These are phyloP conservation scores for Anisodus acutangulus DNA, from an alignment of 257 asterid genomes.

Conservation along the genomic window DNA sequence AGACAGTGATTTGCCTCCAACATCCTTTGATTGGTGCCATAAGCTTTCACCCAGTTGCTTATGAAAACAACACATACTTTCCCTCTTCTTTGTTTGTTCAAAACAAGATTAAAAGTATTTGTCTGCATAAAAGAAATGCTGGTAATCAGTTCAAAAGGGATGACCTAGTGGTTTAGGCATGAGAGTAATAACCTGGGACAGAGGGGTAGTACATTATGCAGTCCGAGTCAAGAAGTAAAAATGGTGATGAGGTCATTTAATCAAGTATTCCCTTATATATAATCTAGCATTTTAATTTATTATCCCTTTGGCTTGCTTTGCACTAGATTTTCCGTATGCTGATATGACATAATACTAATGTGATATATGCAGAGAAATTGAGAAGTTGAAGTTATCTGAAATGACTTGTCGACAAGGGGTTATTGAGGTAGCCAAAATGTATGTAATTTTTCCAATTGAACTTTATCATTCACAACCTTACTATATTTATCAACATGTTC, in stretches of 20 bases:
- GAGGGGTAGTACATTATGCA: not conserved
- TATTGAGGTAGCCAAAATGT: constrained; percentile 93
- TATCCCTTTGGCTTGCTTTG: not conserved
- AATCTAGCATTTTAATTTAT: not conserved
- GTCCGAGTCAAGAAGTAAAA: not conserved
- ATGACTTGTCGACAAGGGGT: constrained; percentile 96
- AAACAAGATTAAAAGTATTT: not conserved
- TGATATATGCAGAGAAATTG: constrained; percentile 70
- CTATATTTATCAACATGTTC: not conserved
- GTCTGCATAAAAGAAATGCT: constrained; percentile 7
- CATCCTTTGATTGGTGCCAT: not conserved
- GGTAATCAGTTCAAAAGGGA: not conserved
- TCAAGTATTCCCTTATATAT: not conserved
- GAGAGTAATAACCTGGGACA: not conserved
- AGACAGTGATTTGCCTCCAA: not conserved
- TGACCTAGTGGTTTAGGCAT: not conserved
- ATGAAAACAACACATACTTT: not conserved
- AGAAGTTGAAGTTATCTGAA: constrained; percentile 85
- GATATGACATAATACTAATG: not conserved
- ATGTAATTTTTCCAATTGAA: constrained; percentile 44
- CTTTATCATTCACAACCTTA: not conserved
- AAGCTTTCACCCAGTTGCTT: not conserved
- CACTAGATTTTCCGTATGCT: not conserved
- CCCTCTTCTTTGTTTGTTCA: not conserved
- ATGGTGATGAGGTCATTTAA: not conserved